Conservation (phyloP, 1,139 yeast species). For the Lodderomyces jiufengensis region DNA sequence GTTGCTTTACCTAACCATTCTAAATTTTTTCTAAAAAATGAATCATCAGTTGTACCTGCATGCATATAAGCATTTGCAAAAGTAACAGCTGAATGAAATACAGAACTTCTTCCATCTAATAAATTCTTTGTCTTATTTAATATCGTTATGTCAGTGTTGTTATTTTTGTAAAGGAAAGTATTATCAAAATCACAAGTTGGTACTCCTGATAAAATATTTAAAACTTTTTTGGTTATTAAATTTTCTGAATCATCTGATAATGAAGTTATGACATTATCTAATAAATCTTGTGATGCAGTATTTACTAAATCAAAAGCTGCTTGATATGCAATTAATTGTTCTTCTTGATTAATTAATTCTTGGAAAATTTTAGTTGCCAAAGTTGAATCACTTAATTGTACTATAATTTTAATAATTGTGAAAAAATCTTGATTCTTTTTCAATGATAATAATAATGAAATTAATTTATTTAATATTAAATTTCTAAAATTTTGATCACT, state of each 20-base stretch:
- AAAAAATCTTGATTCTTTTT: conserved; percentile 71
- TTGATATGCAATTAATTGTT: conserved; percentile 70
- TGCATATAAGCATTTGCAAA: conserved; percentile 94
- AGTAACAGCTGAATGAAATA: conserved; percentile 94
- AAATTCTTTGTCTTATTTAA: conserved; percentile 77
- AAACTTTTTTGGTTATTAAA: conserved; percentile 42
- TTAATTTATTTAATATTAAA: conserved; percentile 59
- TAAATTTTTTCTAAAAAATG: conserved; percentile 82
- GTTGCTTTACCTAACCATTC: conserved; percentile 98
- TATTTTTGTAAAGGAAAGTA: conserved; percentile 82
- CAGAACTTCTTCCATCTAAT: conserved; percentile 88
- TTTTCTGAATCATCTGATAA: conserved; percentile 28
- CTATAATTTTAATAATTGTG: conserved; percentile 79
- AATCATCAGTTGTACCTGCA: conserved; percentile 95
- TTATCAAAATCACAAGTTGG: conserved; percentile 93
- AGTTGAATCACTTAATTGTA: conserved; percentile 74
- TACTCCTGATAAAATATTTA: conserved; percentile 79
- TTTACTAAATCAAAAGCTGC: conserved; percentile 93
- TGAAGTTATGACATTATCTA: conserved; percentile 54
- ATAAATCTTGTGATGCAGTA: conserved; percentile 88
- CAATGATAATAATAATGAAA: conserved; percentile 55
- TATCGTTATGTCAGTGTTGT: conserved; percentile 80
- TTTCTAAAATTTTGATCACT: conserved; percentile 61
- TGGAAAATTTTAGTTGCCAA: conserved; percentile 69
- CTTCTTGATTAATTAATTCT: conserved; percentile 45